phyloP scores from a whole-genome alignment of 148 eudicot species.

The Cornus kousa region DNA sequence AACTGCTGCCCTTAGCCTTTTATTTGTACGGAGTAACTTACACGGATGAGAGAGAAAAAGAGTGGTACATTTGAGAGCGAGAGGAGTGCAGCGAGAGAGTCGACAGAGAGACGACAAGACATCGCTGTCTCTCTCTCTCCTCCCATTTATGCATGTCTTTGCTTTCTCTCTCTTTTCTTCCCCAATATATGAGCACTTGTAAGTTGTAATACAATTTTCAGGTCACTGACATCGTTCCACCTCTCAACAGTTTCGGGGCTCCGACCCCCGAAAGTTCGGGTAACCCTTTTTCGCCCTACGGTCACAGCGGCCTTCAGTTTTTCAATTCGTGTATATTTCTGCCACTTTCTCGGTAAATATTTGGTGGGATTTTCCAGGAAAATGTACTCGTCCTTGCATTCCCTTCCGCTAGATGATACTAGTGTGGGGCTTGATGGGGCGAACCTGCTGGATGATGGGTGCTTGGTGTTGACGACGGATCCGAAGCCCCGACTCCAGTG shows the following conservation, averaged over 20 bases:
- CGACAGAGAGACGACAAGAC: slow-evolving; percentile 13
- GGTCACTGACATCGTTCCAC: background rate
- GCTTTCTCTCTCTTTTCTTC: background rate
- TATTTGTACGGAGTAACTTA: too few species aligned
- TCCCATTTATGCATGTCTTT: background rate
- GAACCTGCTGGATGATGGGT: slow-evolving; percentile 35
- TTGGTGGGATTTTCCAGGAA: slow-evolving; percentile 4
- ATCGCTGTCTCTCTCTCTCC: slow-evolving; percentile 19
- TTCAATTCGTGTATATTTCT: background rate
- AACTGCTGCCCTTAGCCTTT: too few species aligned
- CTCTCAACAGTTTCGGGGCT: slow-evolving; percentile 4
- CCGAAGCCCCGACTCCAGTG: slow-evolving; percentile 60
- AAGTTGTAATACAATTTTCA: background rate
- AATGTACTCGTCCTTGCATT: slow-evolving; percentile 24
- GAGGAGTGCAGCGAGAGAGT: background rate
- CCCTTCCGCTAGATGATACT: slow-evolving; percentile 20
- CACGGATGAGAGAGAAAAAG: background rate
- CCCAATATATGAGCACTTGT: too few species aligned
- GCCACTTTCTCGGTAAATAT: background rate
- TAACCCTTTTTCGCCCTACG: background rate
- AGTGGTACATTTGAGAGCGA: background rate
- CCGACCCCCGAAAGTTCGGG: background rate
- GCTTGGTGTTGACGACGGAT: slow-evolving; percentile 49
- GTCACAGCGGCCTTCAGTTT: background rate
- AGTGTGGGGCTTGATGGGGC: slow-evolving; percentile 26